Evolutionary conservation across 1,284 basidiomycete genomes (phyloP).

Genomic region (Nidula niveotomentosa): DNA sequence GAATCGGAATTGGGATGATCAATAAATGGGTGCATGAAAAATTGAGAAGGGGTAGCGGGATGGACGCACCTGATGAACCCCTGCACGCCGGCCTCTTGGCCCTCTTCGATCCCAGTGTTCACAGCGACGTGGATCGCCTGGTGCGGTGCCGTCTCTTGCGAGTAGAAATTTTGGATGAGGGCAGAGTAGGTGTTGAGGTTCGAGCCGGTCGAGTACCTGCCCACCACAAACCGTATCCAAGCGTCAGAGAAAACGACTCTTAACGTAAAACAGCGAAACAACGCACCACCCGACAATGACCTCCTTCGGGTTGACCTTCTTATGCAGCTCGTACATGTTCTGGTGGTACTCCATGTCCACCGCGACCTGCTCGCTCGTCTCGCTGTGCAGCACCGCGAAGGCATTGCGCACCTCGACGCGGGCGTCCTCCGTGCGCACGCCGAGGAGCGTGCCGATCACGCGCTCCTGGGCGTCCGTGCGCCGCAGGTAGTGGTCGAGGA

Average conservation of each 20-base stretch:
- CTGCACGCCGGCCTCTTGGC: conserved; percentile 78
- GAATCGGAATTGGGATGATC: conserved; percentile 5
- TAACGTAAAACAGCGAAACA: not conserved
- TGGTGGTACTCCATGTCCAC: conserved; percentile 97
- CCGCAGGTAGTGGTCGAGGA: conserved; percentile 97
- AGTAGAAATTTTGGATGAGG: conserved; percentile 98
- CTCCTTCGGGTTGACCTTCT: conserved; percentile 83
- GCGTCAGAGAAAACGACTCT: conserved; percentile 2
- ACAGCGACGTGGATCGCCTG: conserved; percentile 93
- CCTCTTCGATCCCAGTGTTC: conserved; percentile 80
- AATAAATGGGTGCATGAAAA: conserved; percentile 5
- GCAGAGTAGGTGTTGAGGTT: conserved; percentile 96
- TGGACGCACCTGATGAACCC: conserved; percentile 78
- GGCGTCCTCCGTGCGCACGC: conserved; percentile 69
- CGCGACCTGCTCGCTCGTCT: conserved; percentile 90
- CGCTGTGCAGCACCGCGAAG: conserved; percentile 90
- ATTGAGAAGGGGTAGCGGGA: no score
- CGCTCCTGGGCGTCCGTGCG: conserved; percentile 81
- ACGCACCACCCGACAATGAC: conserved; percentile 88
- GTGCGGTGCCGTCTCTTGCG: conserved; percentile 86
- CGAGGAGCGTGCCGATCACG: conserved; percentile 96
- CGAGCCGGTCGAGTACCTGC: conserved; percentile 88
- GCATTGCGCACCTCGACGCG: conserved; percentile 79
- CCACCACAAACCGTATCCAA: no score
- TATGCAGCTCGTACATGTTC: conserved; percentile 89